phyloP scores from a whole-genome alignment of 2,329 filamentous ascomycete species.

The Dactylonectria estremocensis region DNA sequence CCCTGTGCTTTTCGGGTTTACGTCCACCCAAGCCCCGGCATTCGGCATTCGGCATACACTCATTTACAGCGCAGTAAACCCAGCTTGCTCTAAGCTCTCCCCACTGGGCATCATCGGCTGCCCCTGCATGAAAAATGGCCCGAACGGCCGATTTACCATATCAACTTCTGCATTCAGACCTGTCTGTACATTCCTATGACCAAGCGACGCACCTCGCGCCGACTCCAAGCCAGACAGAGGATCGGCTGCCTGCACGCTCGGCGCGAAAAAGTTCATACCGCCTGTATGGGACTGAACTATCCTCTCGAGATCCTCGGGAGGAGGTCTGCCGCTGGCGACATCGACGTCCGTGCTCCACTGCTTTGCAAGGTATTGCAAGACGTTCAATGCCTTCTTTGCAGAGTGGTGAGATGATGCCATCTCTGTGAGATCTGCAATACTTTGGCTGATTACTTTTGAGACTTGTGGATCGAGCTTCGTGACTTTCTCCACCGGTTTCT shows the following conservation, averaged over 20 bases:
- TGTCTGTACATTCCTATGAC: too few species aligned
- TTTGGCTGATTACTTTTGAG: constrained; percentile 64
- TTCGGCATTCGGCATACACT: too few species aligned
- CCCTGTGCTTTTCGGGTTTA: too few species aligned
- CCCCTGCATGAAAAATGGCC: too few species aligned
- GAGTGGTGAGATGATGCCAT: constrained; percentile 75
- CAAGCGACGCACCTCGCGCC: too few species aligned
- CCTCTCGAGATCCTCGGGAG: constrained; percentile 56
- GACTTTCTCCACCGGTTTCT: constrained; percentile 51
- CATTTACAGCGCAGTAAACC: too few species aligned
- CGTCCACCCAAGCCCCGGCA: too few species aligned
- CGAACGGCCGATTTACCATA: too few species aligned
- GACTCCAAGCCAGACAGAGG: constrained; percentile 54
- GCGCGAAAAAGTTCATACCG: constrained; percentile 72
- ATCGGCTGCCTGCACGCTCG: constrained; percentile 64
- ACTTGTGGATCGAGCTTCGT: constrained; percentile 58
- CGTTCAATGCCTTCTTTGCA: constrained; percentile 72
- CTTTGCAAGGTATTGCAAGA: constrained; percentile 69
- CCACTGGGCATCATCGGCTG: too few species aligned
- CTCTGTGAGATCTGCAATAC: constrained; percentile 71
- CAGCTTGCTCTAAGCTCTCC: too few species aligned
- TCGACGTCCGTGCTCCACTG: constrained; percentile 72
- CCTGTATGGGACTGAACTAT: constrained; percentile 63
- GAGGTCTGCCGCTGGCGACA: constrained; percentile 52
- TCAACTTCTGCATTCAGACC: too few species aligned